These are phyloP conservation scores for Plasmodium falciparum DNA, from an alignment of 169 alveolate genomes.

Conservation along the genomic window DNA sequence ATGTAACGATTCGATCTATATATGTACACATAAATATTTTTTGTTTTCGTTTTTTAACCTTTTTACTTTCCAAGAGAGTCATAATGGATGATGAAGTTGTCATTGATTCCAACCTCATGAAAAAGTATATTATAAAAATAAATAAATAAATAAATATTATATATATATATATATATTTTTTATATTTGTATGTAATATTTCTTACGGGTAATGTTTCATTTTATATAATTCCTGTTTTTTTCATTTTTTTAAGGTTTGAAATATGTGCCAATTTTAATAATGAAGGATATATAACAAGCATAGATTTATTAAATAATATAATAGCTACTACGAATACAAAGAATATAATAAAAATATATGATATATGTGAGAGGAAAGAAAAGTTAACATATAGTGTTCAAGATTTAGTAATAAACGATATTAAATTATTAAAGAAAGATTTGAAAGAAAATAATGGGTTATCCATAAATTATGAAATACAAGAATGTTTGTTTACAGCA, in stretches of 20 bases:
- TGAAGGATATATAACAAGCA: slow-evolving; percentile 67
- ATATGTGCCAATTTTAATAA: slow-evolving; percentile 38
- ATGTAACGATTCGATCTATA: no score
- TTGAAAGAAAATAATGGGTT: slow-evolving; percentile 15
- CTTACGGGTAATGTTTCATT: neutral
- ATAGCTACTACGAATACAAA: slow-evolving; percentile 50
- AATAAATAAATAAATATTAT: neutral
- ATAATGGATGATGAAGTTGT: no score
- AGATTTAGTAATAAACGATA: slow-evolving; percentile 58
- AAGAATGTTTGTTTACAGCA: slow-evolving; percentile 52
- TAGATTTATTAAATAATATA: slow-evolving; percentile 45
- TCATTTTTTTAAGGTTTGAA: slow-evolving; percentile 20
- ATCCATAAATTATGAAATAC: neutral
- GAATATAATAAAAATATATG: slow-evolving; percentile 48
- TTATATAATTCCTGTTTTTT: neutral
- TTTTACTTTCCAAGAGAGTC: no score
- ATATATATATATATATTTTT: neutral
- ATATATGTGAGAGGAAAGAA: slow-evolving; percentile 47
- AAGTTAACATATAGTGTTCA: slow-evolving; percentile 35
- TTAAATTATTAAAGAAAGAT: slow-evolving; percentile 25
- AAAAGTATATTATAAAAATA: no score
- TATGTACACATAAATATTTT: no score
- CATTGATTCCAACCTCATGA: no score
- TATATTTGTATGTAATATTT: neutral
- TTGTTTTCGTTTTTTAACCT: no score